Base-by-base conservation (phyloP, 1,284 basidiomycete genomes). In the Cryptococcus sp. region DNA sequence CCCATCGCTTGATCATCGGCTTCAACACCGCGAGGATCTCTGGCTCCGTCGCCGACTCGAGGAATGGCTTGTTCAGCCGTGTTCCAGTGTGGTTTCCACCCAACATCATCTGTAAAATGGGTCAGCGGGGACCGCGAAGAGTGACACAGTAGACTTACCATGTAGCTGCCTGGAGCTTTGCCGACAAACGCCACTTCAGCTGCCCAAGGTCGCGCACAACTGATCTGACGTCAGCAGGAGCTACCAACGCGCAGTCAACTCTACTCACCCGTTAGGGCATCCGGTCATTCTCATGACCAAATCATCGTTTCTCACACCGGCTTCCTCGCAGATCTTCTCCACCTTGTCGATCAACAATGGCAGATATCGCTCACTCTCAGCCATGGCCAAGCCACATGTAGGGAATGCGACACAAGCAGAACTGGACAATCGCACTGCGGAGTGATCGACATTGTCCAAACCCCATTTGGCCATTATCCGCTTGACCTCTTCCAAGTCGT, bases 261-360 rank as follows among this genome's bases (percentile, higher is more conserved):
- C 13, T 15, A 69, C 70, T 66, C 54, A 71, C 54, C 75, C 93
- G 73, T 95, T 95, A 13, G 93, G 93, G 75, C 93, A 95, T 43
- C 93, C 92, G 17, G 92, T 94, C 95, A 98, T 98, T 59, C 95
- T 86, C 92, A 98, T 96, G 57, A 96, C 87, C 65, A 98, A 94
- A 2, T 91, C 88, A 77, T 97, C 93, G 74, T 93, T 89, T 54
- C 92, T 85, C 48, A 99, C 82, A 25, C 95, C 95, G 67, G 88
- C 89, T 73, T 93, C 89, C 75, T 98, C 93, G 73, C 91, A 92
- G 35, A 98, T 89, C 79, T 87, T 86, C 82, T 99, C 96, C 25
- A 99, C 88, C 81, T 98, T 98, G 81, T 92, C 90, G 64, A 98
- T 84, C 48, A 99, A 86, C 23, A 95, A 70, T 10, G 96, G 96